Conservation (phyloP, 495 filamentous ascomycete genomes). For the Aspergillus bridgeri region DNA sequence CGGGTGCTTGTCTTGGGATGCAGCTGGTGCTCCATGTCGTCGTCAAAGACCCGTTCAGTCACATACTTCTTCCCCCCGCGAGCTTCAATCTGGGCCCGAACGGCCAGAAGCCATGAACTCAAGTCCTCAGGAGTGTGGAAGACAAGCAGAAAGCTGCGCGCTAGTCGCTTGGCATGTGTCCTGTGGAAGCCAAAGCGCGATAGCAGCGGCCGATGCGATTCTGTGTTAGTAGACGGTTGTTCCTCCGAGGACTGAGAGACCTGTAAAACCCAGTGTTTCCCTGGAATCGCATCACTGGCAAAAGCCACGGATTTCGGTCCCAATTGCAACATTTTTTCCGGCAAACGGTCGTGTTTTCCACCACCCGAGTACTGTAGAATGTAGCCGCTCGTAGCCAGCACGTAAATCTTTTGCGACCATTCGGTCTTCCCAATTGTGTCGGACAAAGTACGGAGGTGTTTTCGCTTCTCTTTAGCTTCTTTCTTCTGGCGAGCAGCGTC, state of each 20-base stretch:
- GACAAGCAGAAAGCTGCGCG: conserved; percentile 72
- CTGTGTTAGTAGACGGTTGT: conserved; percentile 51
- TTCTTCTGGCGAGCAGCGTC: conserved; percentile 32
- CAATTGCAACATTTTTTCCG: conserved; percentile 82
- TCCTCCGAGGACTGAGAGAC: conserved; percentile 70
- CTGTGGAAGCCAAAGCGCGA: conserved; percentile 66
- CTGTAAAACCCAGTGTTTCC: conserved; percentile 89
- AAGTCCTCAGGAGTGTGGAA: conserved; percentile 79
- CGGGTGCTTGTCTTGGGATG: conserved; percentile 35
- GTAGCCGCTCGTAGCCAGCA: conserved; percentile 77
- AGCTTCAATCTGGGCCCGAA: conserved; percentile 65
- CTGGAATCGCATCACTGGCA: conserved; percentile 88
- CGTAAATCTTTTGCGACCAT: conserved; percentile 80
- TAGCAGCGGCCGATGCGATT: conserved; percentile 60
- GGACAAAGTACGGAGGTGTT: conserved; percentile 51
- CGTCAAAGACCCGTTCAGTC: conserved; percentile 46
- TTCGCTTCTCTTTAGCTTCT: conserved; percentile 40
- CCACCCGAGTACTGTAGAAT: conserved; percentile 84
- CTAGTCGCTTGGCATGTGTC: conserved; percentile 56
- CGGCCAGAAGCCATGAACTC: conserved; percentile 69
- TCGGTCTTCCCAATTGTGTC: conserved; percentile 62
- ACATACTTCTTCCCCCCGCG: conserved; percentile 65
- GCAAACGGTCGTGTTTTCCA: conserved; percentile 74
- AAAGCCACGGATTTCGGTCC: conserved; percentile 87
- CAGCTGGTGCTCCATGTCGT: conserved; percentile 37